A percentile compares a stretch with the other conserved stretches of the same genome.
Evolutionary conservation across 805 yeast species (phyloP).

Genomic region (Kluyveromyces nonfermentans): DNA sequence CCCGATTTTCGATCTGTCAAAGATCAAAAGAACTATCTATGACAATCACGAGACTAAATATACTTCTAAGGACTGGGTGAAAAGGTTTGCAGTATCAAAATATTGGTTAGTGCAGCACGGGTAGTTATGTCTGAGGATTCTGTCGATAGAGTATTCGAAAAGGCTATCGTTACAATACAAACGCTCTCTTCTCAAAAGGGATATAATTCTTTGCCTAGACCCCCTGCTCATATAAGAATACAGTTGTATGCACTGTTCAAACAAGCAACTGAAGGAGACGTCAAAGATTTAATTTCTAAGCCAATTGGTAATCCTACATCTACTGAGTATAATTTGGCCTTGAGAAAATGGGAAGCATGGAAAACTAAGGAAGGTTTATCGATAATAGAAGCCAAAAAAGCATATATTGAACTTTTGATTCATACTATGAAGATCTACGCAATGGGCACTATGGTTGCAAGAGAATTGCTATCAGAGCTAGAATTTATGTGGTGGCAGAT

Average conservation of each 20-base stretch:
- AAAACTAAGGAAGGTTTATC: slow-evolving; percentile 58
- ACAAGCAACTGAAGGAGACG: slow-evolving; percentile 86
- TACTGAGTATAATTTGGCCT: slow-evolving; percentile 56
- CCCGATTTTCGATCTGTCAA: background rate
- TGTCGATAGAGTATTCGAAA: slow-evolving; percentile 65
- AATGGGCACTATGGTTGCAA: slow-evolving; percentile 54
- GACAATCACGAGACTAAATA: too few relatives aligned
- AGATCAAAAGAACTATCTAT: background rate
- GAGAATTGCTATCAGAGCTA: slow-evolving; percentile 56
- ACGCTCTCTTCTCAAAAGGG: slow-evolving; percentile 58
- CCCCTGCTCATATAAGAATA: slow-evolving; percentile 62
- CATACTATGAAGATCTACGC: slow-evolving; percentile 68
- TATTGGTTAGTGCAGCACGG: background rate
- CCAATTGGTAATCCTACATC: slow-evolving; percentile 43
- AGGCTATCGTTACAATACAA: slow-evolving; percentile 72
- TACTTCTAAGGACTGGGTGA: background rate
- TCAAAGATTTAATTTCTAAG: slow-evolving; percentile 54
- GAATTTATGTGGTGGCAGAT: slow-evolving; percentile 71
- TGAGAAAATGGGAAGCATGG: slow-evolving; percentile 84
- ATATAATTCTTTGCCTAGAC: slow-evolving; percentile 58
- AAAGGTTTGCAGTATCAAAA: background rate
- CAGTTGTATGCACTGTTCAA: slow-evolving; percentile 73
- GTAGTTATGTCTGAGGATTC: slow-evolving; percentile 9
- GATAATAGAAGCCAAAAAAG: slow-evolving; percentile 62
- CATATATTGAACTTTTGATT: slow-evolving; percentile 57